Conservation (phyloP, 2,329 filamentous ascomycete genomes). For the Xylariaceae sp. region DNA sequence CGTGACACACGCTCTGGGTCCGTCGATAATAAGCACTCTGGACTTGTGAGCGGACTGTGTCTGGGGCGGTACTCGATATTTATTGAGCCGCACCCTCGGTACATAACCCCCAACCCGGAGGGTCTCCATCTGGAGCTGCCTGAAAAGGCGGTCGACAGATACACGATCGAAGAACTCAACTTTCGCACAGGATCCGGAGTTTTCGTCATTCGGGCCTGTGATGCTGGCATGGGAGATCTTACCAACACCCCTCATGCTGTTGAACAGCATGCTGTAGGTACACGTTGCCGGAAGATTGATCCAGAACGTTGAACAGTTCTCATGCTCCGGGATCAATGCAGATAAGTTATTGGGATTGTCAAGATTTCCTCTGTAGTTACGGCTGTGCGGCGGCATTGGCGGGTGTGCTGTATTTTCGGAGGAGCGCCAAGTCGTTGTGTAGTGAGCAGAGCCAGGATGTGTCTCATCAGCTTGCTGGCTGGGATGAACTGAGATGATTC, state of each 20-base stretch:
- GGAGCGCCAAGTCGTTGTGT: too few species aligned
- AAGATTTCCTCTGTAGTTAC: constrained; percentile 7
- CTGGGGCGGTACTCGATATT: constrained; percentile 1
- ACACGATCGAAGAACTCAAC: constrained; percentile 8
- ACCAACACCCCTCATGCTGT: constrained; percentile 10
- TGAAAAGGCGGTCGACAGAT: too few species aligned
- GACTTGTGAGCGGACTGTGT: neutral
- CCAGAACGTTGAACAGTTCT: constrained; percentile 10
- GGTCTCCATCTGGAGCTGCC: neutral
- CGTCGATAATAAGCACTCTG: constrained; percentile 6
- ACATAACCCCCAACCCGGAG: constrained; percentile 3
- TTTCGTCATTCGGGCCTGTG: constrained; percentile 1
- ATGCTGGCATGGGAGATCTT: constrained; percentile 6
- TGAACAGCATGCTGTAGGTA: constrained; percentile 8
- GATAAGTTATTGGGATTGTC: constrained; percentile 6
- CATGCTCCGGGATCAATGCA: constrained; percentile 3
- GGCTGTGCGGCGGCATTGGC: neutral
- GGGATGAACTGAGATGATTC: too few species aligned
- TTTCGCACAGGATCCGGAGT: constrained; percentile 4
- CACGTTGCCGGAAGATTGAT: constrained; percentile 5
- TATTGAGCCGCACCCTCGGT: constrained; percentile 4
- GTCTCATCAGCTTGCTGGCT: too few species aligned
- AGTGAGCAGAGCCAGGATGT: too few species aligned
- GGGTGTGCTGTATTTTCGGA: too few species aligned
- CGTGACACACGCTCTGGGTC: constrained; percentile 1